Evolutionary conservation across 148 eudicot genomes (phyloP).

Genomic region (Mesembryanthemum crystallinum): DNA sequence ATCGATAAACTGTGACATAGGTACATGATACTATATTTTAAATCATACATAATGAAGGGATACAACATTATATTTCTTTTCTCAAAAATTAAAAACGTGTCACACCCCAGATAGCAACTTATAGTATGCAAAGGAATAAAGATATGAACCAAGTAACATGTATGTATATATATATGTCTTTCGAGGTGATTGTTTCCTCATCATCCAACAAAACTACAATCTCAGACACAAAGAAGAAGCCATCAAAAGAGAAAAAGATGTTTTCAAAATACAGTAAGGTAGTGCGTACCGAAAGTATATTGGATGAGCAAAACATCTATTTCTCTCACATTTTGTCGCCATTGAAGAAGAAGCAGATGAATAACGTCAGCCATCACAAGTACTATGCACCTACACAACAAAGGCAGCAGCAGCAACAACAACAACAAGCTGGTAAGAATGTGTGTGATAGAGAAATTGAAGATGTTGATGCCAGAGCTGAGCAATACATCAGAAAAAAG

Average conservation of each 20-base stretch:
- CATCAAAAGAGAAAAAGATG: neutral
- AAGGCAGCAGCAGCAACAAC: neutral
- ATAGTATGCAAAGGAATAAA: too few species aligned
- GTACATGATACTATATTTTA: too few species aligned
- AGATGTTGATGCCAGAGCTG: slow-evolving; percentile 18
- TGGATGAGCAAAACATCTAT: slow-evolving; percentile 27
- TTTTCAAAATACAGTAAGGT: slow-evolving; percentile 5
- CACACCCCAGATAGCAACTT: too few species aligned
- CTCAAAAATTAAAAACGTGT: too few species aligned
- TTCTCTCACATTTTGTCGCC: slow-evolving; percentile 29
- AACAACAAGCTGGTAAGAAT: neutral
- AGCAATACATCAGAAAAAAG: slow-evolving; percentile 12
- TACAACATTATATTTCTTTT: too few species aligned
- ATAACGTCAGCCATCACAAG: neutral
- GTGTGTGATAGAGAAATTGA: neutral
- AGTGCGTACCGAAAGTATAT: slow-evolving; percentile 26
- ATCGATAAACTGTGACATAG: too few species aligned
- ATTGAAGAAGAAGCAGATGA: slow-evolving; percentile 9
- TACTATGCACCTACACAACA: neutral
- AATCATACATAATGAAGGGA: too few species aligned
- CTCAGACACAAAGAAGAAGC: neutral
- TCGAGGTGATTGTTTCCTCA: neutral
- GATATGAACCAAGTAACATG: too few species aligned
- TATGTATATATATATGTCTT: neutral
- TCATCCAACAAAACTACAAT: neutral